Conservation (phyloP, 441 rosid genomes). For the Capsella rubella region DNA sequence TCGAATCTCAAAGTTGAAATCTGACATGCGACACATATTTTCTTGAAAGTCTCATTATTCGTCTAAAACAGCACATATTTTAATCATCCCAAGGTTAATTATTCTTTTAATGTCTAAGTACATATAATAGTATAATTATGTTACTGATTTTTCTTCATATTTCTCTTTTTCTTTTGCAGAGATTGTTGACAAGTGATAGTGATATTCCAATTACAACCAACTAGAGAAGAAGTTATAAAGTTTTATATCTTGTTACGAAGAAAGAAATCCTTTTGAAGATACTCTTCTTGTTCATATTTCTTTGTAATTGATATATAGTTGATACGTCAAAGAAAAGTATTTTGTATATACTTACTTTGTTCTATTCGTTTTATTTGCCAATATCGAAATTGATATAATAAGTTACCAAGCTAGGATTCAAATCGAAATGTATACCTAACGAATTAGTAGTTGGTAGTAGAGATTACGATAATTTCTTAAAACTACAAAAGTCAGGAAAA, state of each 20-base stretch:
- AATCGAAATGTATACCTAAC: slow-evolving; percentile 13
- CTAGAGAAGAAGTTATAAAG: background rate
- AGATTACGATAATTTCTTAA: background rate
- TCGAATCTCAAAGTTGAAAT: slow-evolving; percentile 2
- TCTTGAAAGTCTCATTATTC: slow-evolving; percentile 16
- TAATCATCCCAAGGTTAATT: slow-evolving; percentile 3
- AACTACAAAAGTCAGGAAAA: background rate
- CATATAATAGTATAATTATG: background rate
- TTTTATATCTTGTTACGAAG: background rate
- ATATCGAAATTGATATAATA: background rate
- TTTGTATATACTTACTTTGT: background rate
- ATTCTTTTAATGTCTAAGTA: background rate
- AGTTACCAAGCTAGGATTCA: background rate
- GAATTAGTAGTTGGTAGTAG: slow-evolving; percentile 11
- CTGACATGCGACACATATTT: background rate
- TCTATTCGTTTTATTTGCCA: background rate
- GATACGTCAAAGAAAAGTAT: background rate
- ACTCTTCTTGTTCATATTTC: background rate
- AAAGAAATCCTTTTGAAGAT: background rate
- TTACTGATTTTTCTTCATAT: too few species aligned
- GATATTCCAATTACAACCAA: slow-evolving; percentile 1
- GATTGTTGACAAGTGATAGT: slow-evolving; percentile 14
- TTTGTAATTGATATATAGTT: background rate
- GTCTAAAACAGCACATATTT: background rate
- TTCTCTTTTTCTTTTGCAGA: background rate